Base-by-base conservation (phyloP, 1,139 yeast genomes). In the Zhuliangozyma blackwelliae region DNA sequence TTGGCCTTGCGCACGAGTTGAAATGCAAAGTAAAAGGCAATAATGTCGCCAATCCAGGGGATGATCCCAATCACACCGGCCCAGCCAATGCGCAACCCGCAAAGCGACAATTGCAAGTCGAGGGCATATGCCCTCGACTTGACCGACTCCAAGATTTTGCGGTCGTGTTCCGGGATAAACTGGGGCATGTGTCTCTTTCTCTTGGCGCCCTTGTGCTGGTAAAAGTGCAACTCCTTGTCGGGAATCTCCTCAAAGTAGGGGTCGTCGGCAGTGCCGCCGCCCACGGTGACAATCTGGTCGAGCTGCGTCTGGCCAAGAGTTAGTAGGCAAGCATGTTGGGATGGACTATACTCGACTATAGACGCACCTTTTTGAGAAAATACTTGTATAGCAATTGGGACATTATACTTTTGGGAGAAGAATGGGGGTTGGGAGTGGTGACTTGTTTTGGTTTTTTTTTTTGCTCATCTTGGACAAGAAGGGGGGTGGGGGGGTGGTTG, bases 41-140 rank as follows among this genome's bases (percentile, higher is more conserved):
- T 55, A 7, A 72, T 31, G 47, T 77, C 81, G 7, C 89, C 89
- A 20, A 79, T 57, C 57, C 76, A 64, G 0, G 95, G 95, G 25
- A 86, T 50, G 10, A 85, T 50, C 2, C 90, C 90, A 43, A 85
- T 72, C 10, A 85, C 46, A 2, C 84, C 86, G 2, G 83, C 72
- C 84, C 88, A 82, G 2, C 95, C 95, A 28, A 82, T 51, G 32
- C 86, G 61, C 22, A 79, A 52, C 1, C 94, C 92, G 53, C 84
- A 77, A 32, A 81, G 40, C 39, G 74, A 69, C 54, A 83, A 73
- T 40, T 73, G 71, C 52, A 81, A 68, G 52, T 85, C 95, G 45
- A 82, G 59, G 35, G 79, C 65, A 52, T 82, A 82, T 2, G 86
- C 90, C 40, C 77, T 66, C 34, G 77, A 63, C 49, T 78, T 71